These are phyloP conservation scores for Aspergillus neotritici DNA, from an alignment of 2,329 filamentous ascomycete species.

Conservation along the genomic window DNA sequence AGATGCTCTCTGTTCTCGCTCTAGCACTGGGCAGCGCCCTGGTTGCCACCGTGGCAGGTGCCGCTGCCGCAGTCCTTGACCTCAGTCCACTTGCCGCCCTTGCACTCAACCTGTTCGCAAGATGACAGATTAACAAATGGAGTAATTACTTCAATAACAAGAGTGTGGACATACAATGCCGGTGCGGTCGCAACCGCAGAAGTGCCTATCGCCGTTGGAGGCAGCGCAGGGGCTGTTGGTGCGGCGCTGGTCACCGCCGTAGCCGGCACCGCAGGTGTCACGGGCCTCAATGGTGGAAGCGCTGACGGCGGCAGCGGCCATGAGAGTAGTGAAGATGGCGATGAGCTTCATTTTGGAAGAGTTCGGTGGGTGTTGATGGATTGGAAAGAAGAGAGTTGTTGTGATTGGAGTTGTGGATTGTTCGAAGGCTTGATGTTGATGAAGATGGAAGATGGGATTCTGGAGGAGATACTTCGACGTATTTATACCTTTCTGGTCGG, in stretches of 20 bases:
- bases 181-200: constrained; percentile 12
- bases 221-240: constrained; percentile 9
- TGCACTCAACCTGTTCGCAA: constrained; percentile 8
- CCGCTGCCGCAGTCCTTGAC: constrained; percentile 2
- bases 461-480: constrained; percentile 1
- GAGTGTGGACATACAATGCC: constrained; percentile 8
- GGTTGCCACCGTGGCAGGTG: constrained; percentile 6
- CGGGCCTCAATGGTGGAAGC: constrained; percentile 2
- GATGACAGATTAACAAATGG: constrained; percentile 2
- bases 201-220: constrained; percentile 9
- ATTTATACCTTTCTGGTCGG: constrained; percentile 4
- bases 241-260: constrained; percentile 7
- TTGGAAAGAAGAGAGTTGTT: background rate
- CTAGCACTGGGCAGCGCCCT: constrained; percentile 10
- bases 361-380: background rate
- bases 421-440: constrained; percentile 1
- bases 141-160: background rate
- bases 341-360: constrained; percentile 11
- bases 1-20: background rate
- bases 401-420: constrained; percentile 2
- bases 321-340: constrained; percentile 6
- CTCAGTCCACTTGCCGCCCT: constrained; percentile 9
- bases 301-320: constrained; percentile 9
- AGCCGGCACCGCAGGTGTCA: constrained; percentile 8
- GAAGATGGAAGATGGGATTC: background rate